These are phyloP conservation scores for Solanum paucissectum DNA, from an alignment of 257 asterid genomes.

Conservation along the genomic window DNA sequence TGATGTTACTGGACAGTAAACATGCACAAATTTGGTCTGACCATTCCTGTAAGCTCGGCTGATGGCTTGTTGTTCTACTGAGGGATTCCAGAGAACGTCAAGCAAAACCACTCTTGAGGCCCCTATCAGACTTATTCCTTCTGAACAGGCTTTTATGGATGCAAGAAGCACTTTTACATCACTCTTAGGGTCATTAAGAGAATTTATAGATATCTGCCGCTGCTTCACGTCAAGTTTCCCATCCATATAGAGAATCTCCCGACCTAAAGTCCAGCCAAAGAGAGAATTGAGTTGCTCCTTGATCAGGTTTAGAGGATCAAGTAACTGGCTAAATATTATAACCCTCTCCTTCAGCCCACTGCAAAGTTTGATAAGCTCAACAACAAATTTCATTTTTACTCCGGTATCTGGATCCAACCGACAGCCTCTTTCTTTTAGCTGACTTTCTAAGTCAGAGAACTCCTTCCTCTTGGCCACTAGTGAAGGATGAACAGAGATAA, in stretches of 20 bases:
- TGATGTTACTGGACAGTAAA: constrained; percentile 41
- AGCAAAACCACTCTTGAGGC: constrained; percentile 75
- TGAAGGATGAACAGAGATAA: constrained; percentile 59
- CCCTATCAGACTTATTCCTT: constrained; percentile 37
- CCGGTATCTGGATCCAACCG: constrained; percentile 28
- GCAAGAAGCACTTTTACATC: background rate
- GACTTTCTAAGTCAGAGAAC: constrained; percentile 7
- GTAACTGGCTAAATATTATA: constrained; percentile 40
- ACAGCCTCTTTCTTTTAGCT: background rate
- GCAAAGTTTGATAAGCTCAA: constrained; percentile 35
- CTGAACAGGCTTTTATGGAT: background rate
- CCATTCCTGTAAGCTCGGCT: constrained; percentile 78
- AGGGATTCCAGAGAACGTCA: constrained; percentile 74
- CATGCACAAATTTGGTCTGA: constrained; percentile 51
- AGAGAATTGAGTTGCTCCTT: constrained; percentile 4
- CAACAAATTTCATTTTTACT: constrained; percentile 45
- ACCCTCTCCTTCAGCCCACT: constrained; percentile 31
- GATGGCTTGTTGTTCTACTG: constrained; percentile 59
- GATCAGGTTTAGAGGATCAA: constrained; percentile 41
- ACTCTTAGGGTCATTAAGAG: background rate
- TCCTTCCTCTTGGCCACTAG: constrained; percentile 19
- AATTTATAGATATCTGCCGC: background rate
- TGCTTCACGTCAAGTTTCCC: background rate
- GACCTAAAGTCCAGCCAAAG: constrained; percentile 41
- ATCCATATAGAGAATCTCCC: constrained; percentile 33